These are phyloP conservation scores for Rhodotorula paludigena DNA, from an alignment of 768 basidiomycete genomes.

Conservation along the genomic window DNA sequence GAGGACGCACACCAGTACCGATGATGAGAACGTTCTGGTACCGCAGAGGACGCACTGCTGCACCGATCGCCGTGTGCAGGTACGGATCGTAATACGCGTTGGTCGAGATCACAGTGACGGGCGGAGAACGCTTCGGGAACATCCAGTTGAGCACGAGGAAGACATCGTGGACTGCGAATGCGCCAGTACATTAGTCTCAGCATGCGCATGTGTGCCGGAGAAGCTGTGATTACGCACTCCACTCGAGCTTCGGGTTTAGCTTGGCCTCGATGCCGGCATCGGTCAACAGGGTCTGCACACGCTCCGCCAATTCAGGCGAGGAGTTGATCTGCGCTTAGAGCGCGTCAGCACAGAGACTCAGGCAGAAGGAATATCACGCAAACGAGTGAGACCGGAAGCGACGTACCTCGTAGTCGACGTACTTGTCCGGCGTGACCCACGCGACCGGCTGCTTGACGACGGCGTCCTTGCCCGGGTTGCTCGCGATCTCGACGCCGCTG, in stretches of 20 bases:
- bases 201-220: too few relatives aligned
- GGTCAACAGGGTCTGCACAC: slow-evolving; percentile 8
- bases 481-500: slow-evolving; percentile 23
- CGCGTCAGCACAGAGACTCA: too few relatives aligned
- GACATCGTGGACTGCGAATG: slow-evolving; percentile 4
- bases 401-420: slow-evolving; percentile 30
- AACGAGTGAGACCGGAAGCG: too few relatives aligned
- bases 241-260: slow-evolving; percentile 32
- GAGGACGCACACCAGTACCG: slow-evolving; percentile 22
- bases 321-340: slow-evolving; percentile 9
- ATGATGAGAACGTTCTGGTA: slow-evolving; percentile 30
- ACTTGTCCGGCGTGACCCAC: slow-evolving; percentile 35
- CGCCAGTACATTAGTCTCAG: background rate
- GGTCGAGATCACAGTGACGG: slow-evolving; percentile 30
- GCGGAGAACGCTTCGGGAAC: slow-evolving; percentile 34
- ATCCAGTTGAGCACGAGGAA: slow-evolving; percentile 39
- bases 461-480: slow-evolving; percentile 13
- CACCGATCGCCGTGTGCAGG: slow-evolving; percentile 34
- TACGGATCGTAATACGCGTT: slow-evolving; percentile 38
- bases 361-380: background rate
- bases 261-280: slow-evolving; percentile 28
- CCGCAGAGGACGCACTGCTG: slow-evolving; percentile 32
- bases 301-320: slow-evolving; percentile 16
- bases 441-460: slow-evolving; percentile 38
- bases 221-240: slow-evolving; percentile 32